Conservation (phyloP, 2,329 filamentous ascomycete species). For the Epichloe sp. region DNA sequence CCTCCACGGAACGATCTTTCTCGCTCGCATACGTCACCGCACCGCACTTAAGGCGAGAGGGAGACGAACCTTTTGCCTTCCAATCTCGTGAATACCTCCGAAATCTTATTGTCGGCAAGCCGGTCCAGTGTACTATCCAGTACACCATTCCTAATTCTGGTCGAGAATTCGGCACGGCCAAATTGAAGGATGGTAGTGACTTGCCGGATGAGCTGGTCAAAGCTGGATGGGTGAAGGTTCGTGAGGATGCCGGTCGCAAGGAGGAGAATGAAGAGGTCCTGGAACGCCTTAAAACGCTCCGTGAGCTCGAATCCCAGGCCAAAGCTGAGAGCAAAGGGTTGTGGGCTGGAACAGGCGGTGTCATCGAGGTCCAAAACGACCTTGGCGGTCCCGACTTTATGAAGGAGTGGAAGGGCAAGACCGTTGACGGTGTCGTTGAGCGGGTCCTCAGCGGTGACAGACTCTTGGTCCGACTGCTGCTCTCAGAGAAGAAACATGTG, state of each 20-base stretch:
- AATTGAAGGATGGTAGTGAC: slow-evolving; percentile 60
- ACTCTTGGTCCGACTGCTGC: slow-evolving; percentile 67
- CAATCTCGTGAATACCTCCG: slow-evolving; percentile 90
- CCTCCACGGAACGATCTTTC: slow-evolving; percentile 69
- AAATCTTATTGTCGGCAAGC: slow-evolving; percentile 71
- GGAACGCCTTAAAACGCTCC: slow-evolving; percentile 62
- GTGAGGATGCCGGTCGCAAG: slow-evolving; percentile 86
- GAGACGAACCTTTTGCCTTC: slow-evolving; percentile 84
- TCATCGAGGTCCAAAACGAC: slow-evolving; percentile 71
- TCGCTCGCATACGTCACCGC: slow-evolving; percentile 88
- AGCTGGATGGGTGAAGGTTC: slow-evolving; percentile 84
- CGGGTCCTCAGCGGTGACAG: slow-evolving; percentile 85
- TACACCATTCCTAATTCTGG: slow-evolving; percentile 79
- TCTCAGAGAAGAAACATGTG: slow-evolving; percentile 71
- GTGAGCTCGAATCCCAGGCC: slow-evolving; percentile 63
- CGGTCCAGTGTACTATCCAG: slow-evolving; percentile 69
- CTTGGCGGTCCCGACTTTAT: slow-evolving; percentile 67
- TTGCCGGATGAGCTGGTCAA: slow-evolving; percentile 75
- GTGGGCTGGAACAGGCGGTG: slow-evolving; percentile 54
- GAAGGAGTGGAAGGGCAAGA: slow-evolving; percentile 72
- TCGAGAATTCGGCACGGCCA: slow-evolving; percentile 76
- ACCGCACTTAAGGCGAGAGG: slow-evolving; percentile 74
- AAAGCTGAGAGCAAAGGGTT: slow-evolving; percentile 69
- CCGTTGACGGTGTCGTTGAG: slow-evolving; percentile 77
- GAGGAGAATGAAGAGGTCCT: slow-evolving; percentile 70